Evolutionary conservation across 257 asterid genomes (phyloP), one percentile per base, ranked within the genome.

Genomic region (Solanum tacnaense): DNA sequence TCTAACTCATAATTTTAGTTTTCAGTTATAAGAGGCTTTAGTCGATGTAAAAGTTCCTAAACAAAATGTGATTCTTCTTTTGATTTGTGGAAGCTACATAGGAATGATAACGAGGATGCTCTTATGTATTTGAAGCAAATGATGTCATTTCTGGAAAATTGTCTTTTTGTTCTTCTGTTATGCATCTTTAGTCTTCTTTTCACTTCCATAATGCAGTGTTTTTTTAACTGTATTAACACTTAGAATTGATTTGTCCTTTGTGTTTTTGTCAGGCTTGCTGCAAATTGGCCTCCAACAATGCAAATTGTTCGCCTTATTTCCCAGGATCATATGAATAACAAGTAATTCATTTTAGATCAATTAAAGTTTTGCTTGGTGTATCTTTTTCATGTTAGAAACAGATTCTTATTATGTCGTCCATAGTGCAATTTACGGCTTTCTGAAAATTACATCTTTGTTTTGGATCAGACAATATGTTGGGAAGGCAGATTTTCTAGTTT

Each of bases 301-400:
- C 99, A 97, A 92, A 97, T 95, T 62, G 99, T 97, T 83, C 98
- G 99, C 76, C 93, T 97, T 72, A 97, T 97, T 90, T 97, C 99
- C 88, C 99, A 97, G 91, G 99, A 97, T 90, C 99, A 97, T 93
- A 96, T 97, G 99, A 97, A 94, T 90, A 97, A 95, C 96, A 97
- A 97, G 99, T 97, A 97, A 90, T 89, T n/a, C 49, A 87, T 46
- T 46, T 46, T 46, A 81, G 39, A 81, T 49, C 58, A 29, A 46
- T 6, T 81, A 15, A 44, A 29, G 18, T 9, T 79, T 27, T 81
- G 68, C 85, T 81, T 46, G 85, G 65, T 46, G 85, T 4, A 46
- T 81, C 68, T 5, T 29, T 81, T 46, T 81, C 85, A 46, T 46
- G 29, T 81, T 81, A 81, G 27, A 46, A 44, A 27, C 67, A 44